A percentile compares a stretch with the other conserved stretches of the same genome.
Evolutionary conservation across 768 basidiomycete species (phyloP).

Genomic region (Phlebiopsis gigantea): DNA sequence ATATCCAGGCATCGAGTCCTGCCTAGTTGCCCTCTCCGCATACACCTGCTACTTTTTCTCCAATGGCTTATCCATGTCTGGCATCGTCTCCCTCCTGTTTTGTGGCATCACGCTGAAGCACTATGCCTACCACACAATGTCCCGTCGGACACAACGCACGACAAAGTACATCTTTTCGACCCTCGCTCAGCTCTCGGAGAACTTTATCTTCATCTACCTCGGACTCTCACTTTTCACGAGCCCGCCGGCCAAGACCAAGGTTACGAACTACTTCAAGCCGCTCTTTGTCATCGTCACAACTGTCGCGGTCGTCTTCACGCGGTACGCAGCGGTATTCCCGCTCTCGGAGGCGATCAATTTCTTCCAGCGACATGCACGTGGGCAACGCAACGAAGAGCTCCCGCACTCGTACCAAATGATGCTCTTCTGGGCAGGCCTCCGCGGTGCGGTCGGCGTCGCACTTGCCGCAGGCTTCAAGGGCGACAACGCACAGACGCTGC

Average conservation of each 20-base stretch:
- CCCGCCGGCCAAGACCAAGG: constrained; percentile 69
- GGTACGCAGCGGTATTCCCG: constrained; percentile 94
- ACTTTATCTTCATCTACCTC: constrained; percentile 99
- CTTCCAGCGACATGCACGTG: constrained; percentile 77
- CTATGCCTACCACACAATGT: constrained; percentile 99
- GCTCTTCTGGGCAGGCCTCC: constrained; percentile 97
- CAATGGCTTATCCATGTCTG: constrained; percentile 91
- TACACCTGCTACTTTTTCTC: constrained; percentile 99
- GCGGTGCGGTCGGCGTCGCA: constrained; percentile 97
- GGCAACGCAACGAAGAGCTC: constrained; percentile 83
- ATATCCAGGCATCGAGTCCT: constrained; percentile 96
- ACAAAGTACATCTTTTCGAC: constrained; percentile 95
- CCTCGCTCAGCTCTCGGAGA: constrained; percentile 92
- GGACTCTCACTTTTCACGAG: constrained; percentile 95
- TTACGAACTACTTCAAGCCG: constrained; percentile 87
- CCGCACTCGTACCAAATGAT: constrained; percentile 99
- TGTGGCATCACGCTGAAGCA: constrained; percentile 99
- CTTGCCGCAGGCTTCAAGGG: constrained; percentile 95
- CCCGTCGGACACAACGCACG: constrained; percentile 85
- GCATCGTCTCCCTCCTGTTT: constrained; percentile 96
- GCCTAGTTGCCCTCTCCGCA: constrained; percentile 88
- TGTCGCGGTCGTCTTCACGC: constrained; percentile 89
- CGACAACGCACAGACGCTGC: constrained; percentile 83
- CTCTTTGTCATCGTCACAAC: constrained; percentile 91
- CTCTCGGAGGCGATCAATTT: constrained; percentile 93